Percentiles rank a stretch among this genome's conserved stretches.
Evolutionary conservation across 2,329 filamentous ascomycete genomes (phyloP).

Genomic region (Penicillium sp.): DNA sequence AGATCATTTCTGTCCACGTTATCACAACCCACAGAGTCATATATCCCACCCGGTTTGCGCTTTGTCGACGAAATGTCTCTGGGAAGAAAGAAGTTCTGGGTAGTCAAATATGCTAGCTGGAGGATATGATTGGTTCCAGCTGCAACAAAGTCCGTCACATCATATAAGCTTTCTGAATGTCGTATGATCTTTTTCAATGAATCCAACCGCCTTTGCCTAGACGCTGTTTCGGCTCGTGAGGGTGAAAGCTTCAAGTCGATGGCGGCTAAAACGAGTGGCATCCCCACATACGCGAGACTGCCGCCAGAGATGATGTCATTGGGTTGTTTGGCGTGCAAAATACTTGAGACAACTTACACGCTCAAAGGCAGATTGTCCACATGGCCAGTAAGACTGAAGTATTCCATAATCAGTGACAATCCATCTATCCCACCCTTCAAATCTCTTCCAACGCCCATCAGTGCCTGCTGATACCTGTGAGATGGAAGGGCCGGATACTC

Average conservation of each 20-base stretch:
- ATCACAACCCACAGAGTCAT: background rate
- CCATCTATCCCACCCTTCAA: slow-evolving; percentile 48
- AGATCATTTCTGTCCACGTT: background rate
- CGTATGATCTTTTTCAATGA: slow-evolving; percentile 24
- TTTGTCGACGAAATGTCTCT: background rate
- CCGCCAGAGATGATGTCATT: background rate
- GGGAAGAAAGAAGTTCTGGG: slow-evolving; percentile 24
- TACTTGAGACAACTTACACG: slow-evolving; percentile 38
- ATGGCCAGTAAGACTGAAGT: slow-evolving; percentile 48
- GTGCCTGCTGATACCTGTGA: slow-evolving; percentile 42
- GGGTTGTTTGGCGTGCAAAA: background rate
- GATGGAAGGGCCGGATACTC: slow-evolving; percentile 36
- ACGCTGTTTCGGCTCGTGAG: slow-evolving; percentile 12
- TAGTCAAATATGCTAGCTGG: slow-evolving; percentile 25
- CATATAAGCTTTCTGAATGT: slow-evolving; percentile 25
- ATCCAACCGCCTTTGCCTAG: slow-evolving; percentile 19
- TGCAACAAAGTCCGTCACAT: slow-evolving; percentile 29
- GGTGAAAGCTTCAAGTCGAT: slow-evolving; percentile 31
- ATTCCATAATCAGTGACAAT: slow-evolving; percentile 49
- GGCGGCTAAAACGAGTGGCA: slow-evolving; percentile 29
- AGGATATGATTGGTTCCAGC: slow-evolving; percentile 26
- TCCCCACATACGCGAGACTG: slow-evolving; percentile 27
- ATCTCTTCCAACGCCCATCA: slow-evolving; percentile 33
- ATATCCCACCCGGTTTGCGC: background rate
- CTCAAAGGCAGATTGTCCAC: slow-evolving; percentile 51